Evolutionary conservation across 768 basidiomycete species (phyloP), one percentile per base, ranked within the genome.

Genomic region (Phylloporus sp.): DNA sequence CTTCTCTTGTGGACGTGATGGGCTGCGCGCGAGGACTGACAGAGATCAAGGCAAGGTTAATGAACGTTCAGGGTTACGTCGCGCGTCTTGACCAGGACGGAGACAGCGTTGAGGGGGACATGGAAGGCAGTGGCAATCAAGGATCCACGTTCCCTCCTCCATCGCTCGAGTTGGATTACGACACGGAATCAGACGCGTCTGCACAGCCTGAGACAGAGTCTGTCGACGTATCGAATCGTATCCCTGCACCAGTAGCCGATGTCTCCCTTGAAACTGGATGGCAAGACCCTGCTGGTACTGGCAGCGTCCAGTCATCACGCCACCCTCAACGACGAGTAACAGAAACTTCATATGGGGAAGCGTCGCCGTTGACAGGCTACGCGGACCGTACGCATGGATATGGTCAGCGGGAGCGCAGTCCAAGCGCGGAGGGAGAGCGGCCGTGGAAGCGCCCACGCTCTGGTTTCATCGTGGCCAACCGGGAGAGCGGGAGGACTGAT

Each of bases 381-480:
- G 18, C 24, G 48, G 45, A 47, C 34, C 50, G 35, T 16, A 46
- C 39, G 10, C 41, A 28, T 45, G 53, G 53, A 49, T 47, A 46
- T 45, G 24, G 34, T 4, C 50, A 40, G 23, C 63, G 54, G 27
- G 52, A 54, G 26, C 57, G 55, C 16, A 58, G 56, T 50, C 48
- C 31, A 31, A 59, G 55, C 28, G 47, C 49, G 68, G 67, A 58
- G 41, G 40, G 55, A 59, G 69, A 57, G 49, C 65, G 67, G 60
- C 59, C 54, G 4, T 38, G 28, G 60, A 68, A 68, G 64, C 68
- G 67, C 43, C 62, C 64, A 39, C 50, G 52, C n/a, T 26, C 34
- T 49, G 48, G 53, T 53, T 45, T 53, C 24, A 27, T 56, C 55
- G 57, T 50, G 41, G 49, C 41, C 51, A 47, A 46, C 35, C 48